Evolutionary conservation across 129 eudicot species (phyloP).

Genomic region (Centella asiatica): DNA sequence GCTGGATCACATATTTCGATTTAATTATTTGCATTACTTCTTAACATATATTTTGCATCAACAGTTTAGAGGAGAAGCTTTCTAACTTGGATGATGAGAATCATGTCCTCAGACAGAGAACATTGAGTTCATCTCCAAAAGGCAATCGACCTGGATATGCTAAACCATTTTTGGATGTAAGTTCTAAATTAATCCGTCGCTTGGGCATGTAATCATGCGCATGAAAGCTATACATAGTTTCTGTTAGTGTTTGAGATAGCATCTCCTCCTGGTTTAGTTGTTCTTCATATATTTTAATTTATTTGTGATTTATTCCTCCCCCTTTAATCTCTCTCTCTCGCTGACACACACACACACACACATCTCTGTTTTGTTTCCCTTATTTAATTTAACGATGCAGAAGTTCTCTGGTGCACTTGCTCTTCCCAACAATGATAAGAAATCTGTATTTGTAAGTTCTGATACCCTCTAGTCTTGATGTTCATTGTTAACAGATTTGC

Average conservation of each 20-base stretch:
- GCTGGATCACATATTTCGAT: neutral
- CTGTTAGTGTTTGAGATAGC: neutral
- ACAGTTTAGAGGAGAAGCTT: constrained; percentile 79
- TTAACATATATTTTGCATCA: constrained; percentile 7
- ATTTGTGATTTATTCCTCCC: too few relatives aligned
- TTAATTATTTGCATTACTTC: neutral
- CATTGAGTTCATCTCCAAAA: constrained; percentile 59
- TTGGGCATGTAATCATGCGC: neutral
- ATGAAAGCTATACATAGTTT: too few relatives aligned
- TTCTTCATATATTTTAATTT: too few relatives aligned
- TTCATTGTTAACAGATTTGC: neutral
- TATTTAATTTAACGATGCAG: constrained; percentile 32
- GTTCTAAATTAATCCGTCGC: constrained; percentile 1
- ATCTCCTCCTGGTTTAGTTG: too few relatives aligned
- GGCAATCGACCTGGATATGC: constrained; percentile 57
- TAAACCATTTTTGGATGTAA: constrained; percentile 69
- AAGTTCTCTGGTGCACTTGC: constrained; percentile 57
- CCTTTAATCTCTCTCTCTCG: too few relatives aligned
- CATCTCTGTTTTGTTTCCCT: too few relatives aligned
- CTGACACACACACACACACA: too few relatives aligned
- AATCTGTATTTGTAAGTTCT: constrained; percentile 60
- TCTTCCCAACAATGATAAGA: constrained; percentile 53
- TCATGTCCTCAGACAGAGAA: constrained; percentile 72
- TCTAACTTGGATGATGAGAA: constrained; percentile 75
- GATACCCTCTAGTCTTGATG: constrained; percentile 9